phyloP scores from a whole-genome alignment of 768 basidiomycete species.

The Boletus rubropictus region DNA sequence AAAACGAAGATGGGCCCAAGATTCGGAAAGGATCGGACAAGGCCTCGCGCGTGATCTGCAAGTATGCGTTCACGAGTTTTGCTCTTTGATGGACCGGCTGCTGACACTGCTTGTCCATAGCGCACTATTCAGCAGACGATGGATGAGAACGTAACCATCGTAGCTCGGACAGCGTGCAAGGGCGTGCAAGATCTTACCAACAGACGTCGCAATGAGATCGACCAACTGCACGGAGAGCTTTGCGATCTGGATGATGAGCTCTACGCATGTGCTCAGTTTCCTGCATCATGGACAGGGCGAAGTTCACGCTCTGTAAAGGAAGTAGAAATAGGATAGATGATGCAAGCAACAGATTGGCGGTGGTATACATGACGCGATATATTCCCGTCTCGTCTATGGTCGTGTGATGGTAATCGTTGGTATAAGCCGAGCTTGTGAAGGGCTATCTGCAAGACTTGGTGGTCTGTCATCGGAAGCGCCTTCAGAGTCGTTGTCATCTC shows the following conservation, averaged over 20 bases:
- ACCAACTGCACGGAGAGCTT: slow-evolving; percentile 39
- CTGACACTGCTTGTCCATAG: slow-evolving; percentile 30
- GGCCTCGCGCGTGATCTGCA: slow-evolving; percentile 61
- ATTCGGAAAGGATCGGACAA: slow-evolving; percentile 56
- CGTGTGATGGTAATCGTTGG: slow-evolving; percentile 27
- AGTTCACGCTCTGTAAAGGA: background rate
- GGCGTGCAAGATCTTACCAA: slow-evolving; percentile 38
- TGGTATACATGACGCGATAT: slow-evolving; percentile 28
- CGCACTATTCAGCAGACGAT: slow-evolving; percentile 41
- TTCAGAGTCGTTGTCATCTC: slow-evolving; percentile 58
- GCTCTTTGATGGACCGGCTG: background rate
- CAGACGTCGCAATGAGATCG: slow-evolving; percentile 42
- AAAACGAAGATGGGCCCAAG: slow-evolving; percentile 61
- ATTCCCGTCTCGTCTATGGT: slow-evolving; percentile 18
- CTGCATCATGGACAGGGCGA: slow-evolving; percentile 3
- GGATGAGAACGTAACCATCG: slow-evolving; percentile 45
- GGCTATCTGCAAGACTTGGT: background rate
- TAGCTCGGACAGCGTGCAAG: slow-evolving; percentile 46
- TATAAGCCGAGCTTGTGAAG: slow-evolving; percentile 11
- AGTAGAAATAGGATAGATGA: slow-evolving; percentile 16
- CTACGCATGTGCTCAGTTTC: slow-evolving; percentile 9
- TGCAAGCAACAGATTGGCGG: slow-evolving; percentile 4
- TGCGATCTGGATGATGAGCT: slow-evolving; percentile 35
- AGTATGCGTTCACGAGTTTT: slow-evolving; percentile 32
- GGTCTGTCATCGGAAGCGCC: slow-evolving; percentile 18